Evolutionary conservation across 441 rosid genomes (phyloP), one percentile per base, ranked within the genome.

Genomic region (Aleurites moluccanus): DNA sequence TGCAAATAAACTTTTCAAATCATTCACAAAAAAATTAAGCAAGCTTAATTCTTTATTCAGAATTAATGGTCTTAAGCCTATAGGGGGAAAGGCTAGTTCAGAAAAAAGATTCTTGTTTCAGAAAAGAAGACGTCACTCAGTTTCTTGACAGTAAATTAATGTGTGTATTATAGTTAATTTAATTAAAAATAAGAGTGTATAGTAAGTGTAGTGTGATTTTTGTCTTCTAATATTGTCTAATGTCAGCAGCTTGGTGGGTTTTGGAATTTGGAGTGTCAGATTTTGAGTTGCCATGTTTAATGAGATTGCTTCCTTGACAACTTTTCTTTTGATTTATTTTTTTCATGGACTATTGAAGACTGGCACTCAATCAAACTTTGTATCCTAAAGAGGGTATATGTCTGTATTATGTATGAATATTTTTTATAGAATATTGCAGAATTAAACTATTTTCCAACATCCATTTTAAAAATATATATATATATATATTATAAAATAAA

Each of bases 11-110:
- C 76, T 95, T 8, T 89, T 95, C 85, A 93, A 85, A 79, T 88
- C 92, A 4, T 87, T 93, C 75, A 78, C 95, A 30, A 93, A 82
- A 79, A 93, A 90, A 73, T 49, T 95, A 74, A 86, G 92, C 84
- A 93, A 91, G 86, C 89, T 95, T 69, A 90, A 88, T 79, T 73
- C 94, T 42, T 80, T 93, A 44, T 92, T 90, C 83, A 86, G 92
- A 77, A 79, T 90, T 27, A 88, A 81, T 69, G 84, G 80, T 61
- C 85, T 86, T 53, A 90, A 81, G 82, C 88, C 96, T 14, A 30
- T 82, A 20, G 88, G 84, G 0, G 83, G 85, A 6, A 91, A 89
- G 88, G 64, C 75, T 50, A 82, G 73, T 73, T 84, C 91, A 3
- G 97, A 95, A 73, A 80, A 81, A 9, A 86, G 95, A 72, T 88